Conservation (phyloP, 495 filamentous ascomycete genomes). For the Durotheca rogersii region DNA sequence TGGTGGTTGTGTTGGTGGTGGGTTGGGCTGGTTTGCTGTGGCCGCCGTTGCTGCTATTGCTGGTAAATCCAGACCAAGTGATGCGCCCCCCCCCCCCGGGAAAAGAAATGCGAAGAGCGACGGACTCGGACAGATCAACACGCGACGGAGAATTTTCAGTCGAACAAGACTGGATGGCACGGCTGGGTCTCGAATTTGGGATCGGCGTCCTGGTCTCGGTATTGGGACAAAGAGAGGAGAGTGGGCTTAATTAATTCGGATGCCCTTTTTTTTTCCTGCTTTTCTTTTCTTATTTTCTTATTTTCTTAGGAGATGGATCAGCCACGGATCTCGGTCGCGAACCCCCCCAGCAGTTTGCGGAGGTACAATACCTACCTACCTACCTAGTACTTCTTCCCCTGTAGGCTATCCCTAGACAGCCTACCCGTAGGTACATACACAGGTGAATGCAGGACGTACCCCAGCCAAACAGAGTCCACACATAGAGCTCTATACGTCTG, state of each 20-base stretch:
- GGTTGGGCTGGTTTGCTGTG: no score
- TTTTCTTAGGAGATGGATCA: no score
- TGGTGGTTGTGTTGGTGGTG: neutral
- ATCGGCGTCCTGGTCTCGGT: slow-evolving; percentile 30
- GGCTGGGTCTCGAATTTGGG: slow-evolving; percentile 31
- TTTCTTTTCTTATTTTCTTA: slow-evolving; percentile 14
- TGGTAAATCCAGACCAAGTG: no score
- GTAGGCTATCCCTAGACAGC: no score
- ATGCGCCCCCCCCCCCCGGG: no score
- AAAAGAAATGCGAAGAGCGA: slow-evolving; percentile 14
- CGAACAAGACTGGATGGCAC: slow-evolving; percentile 14
- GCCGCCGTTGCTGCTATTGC: no score
- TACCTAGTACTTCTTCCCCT: no score
- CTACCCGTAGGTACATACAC: neutral
- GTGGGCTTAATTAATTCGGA: slow-evolving; percentile 20
- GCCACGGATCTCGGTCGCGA: no score
- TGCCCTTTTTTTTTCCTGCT: slow-evolving; percentile 10
- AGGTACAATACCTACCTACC: neutral
- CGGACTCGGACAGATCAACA: slow-evolving; percentile 28
- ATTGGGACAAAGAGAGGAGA: slow-evolving; percentile 26
- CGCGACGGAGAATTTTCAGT: slow-evolving; percentile 32
- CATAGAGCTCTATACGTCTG: no score
- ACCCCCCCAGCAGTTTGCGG: no score
- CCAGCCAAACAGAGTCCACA: no score
- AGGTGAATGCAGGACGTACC: no score